These are phyloP conservation scores for Fusarium sp. DNA, from an alignment of 2,329 filamentous ascomycete genomes.

Conservation along the genomic window DNA sequence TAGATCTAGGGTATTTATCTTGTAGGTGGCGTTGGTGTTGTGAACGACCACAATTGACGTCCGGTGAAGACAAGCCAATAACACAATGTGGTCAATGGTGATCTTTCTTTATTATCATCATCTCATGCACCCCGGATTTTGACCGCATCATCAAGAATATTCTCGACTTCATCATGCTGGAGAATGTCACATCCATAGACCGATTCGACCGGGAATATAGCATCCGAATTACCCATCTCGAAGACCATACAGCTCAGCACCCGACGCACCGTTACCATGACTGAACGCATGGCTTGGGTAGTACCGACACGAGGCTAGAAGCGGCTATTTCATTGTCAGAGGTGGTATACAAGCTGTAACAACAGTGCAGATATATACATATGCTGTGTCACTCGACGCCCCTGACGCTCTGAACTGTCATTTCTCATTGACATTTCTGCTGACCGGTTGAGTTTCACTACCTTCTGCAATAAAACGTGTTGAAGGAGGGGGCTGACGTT, in stretches of 20 bases:
- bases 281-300: conserved; percentile 8
- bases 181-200: neutral
- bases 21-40: neutral
- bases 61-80: neutral
- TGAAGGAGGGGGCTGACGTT: conserved; percentile 1
- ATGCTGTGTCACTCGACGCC: too few relatives aligned
- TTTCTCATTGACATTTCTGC: neutral
- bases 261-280: neutral
- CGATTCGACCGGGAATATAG: neutral
- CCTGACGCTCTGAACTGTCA: neutral
- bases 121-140: conserved; percentile 17
- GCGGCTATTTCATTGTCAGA: neutral
- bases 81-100: neutral
- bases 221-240: neutral
- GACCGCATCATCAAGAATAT: neutral
- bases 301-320: conserved; percentile 17
- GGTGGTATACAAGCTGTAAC: conserved; percentile 1
- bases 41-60: neutral
- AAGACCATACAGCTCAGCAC: neutral
- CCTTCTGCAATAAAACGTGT: conserved; percentile 16
- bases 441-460: conserved; percentile 40
- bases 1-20: neutral
- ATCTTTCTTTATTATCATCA: neutral
- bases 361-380: neutral
- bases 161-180: neutral